These are phyloP conservation scores for Aurinia saxatilis DNA, from an alignment of 345 rosid genomes.

Conservation along the genomic window DNA sequence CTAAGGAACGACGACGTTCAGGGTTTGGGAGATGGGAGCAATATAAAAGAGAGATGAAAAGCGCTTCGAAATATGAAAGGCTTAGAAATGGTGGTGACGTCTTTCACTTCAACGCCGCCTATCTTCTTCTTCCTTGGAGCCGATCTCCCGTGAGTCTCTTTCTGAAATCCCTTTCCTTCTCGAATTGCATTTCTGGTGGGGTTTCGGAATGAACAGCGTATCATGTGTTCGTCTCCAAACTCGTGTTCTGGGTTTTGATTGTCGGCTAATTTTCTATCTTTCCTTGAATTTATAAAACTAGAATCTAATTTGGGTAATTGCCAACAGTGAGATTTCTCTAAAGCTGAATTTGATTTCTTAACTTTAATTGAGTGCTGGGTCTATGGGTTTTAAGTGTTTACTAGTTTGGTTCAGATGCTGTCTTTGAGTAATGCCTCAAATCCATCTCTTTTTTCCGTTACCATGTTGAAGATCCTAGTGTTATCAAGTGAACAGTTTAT, in stretches of 20 bases:
- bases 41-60: conserved; percentile 4
- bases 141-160: conserved; percentile 16
- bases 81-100: conserved; percentile 36
- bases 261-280: background rate
- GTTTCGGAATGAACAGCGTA: background rate
- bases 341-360: background rate
- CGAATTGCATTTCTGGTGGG: background rate
- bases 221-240: background rate
- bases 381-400: background rate
- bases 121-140: conserved; percentile 19
- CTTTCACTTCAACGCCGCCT: conserved; percentile 19
- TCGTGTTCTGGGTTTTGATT: background rate
- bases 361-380: background rate
- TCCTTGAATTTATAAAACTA: too few species aligned
- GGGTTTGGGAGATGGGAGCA: background rate
- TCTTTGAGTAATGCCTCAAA: too few species aligned
- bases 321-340: background rate
- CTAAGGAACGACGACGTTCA: background rate
- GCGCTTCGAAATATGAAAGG: conserved; percentile 14
- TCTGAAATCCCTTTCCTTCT: background rate
- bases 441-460: too few species aligned
- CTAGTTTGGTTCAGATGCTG: too few species aligned
- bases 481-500: background rate
- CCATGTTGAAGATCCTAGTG: too few species aligned
- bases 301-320: background rate